Evolutionary conservation across 2,329 filamentous ascomycete genomes (phyloP).

Genomic region (Ceratocystiopsis sp.): DNA sequence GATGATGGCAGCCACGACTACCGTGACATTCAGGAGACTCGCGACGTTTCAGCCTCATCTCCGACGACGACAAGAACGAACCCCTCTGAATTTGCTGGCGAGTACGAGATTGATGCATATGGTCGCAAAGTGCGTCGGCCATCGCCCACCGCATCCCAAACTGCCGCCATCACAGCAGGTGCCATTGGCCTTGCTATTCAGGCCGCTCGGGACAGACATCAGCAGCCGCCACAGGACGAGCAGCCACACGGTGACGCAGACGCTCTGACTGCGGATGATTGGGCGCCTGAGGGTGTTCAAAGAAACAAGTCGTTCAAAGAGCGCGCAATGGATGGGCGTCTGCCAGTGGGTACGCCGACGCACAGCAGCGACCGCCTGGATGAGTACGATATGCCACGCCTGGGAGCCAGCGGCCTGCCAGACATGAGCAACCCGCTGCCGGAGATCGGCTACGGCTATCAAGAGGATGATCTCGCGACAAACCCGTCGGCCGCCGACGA

Average conservation of each 20-base stretch:
- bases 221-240: constrained; percentile 15
- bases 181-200: constrained; percentile 37
- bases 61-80: constrained; percentile 8
- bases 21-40: constrained; percentile 10
- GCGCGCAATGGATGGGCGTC: constrained; percentile 36
- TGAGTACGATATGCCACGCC: constrained; percentile 31
- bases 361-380: constrained; percentile 43
- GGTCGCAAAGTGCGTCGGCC: constrained; percentile 35
- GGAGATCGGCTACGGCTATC: constrained; percentile 51
- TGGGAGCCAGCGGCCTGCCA: constrained; percentile 56
- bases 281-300: constrained; percentile 32
- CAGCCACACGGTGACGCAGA: no score
- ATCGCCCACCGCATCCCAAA: constrained; percentile 39
- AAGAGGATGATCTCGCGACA: constrained; percentile 52
- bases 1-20: neutral
- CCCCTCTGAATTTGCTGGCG: constrained; percentile 25
- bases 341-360: constrained; percentile 36
- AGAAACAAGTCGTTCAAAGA: constrained; percentile 51
- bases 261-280: constrained; percentile 12
- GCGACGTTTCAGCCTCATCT: constrained; percentile 19
- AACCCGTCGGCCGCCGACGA: constrained; percentile 75
- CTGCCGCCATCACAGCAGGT: constrained; percentile 35
- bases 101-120: constrained; percentile 42
- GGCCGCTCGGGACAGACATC: constrained; percentile 28
- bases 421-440: constrained; percentile 54